These are phyloP conservation scores for Pythium guiyangense DNA, from an alignment of 352 stramenopile genomes.

Conservation along the genomic window DNA sequence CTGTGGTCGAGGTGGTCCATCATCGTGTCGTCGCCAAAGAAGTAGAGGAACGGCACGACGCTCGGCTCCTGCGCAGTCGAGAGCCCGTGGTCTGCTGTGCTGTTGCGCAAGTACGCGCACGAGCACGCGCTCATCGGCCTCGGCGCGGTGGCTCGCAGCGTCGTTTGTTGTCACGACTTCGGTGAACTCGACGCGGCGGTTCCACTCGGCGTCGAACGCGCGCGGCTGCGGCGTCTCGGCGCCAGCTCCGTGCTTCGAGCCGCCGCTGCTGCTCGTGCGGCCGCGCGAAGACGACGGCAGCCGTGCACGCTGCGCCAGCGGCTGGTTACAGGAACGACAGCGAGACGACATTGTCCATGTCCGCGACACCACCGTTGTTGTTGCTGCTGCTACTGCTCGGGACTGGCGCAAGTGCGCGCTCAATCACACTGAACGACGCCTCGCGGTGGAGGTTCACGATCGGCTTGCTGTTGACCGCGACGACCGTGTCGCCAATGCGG, in stretches of 20 bases:
- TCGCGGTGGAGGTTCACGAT: constrained; percentile 83
- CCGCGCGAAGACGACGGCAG: background rate
- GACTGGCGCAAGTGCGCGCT: constrained; percentile 39
- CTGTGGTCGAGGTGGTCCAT: constrained; percentile 86
- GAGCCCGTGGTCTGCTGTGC: constrained; percentile 70
- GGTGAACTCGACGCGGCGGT: constrained; percentile 75
- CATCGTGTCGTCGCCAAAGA: constrained; percentile 83
- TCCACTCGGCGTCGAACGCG: constrained; percentile 78
- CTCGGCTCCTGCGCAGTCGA: constrained; percentile 76
- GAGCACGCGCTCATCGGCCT: constrained; percentile 34
- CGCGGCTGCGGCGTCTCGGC: constrained; percentile 2
- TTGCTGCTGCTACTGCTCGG: background rate
- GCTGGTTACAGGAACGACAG: constrained; percentile 72
- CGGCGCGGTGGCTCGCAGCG: no score
- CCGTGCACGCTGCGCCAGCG: constrained; percentile 15
- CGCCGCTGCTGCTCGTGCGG: constrained; percentile 3
- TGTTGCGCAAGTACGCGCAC: constrained; percentile 72
- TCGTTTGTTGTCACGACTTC: constrained; percentile 25
- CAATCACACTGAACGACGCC: constrained; percentile 72
- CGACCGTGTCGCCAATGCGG: constrained; percentile 71
- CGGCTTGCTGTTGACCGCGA: constrained; percentile 70
- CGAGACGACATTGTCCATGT: constrained; percentile 18
- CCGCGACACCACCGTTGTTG: constrained; percentile 10
- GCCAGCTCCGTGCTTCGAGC: background rate
- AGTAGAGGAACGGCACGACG: constrained; percentile 85